Conservation (phyloP, 768 basidiomycete species). For the Rickenella mellea region DNA sequence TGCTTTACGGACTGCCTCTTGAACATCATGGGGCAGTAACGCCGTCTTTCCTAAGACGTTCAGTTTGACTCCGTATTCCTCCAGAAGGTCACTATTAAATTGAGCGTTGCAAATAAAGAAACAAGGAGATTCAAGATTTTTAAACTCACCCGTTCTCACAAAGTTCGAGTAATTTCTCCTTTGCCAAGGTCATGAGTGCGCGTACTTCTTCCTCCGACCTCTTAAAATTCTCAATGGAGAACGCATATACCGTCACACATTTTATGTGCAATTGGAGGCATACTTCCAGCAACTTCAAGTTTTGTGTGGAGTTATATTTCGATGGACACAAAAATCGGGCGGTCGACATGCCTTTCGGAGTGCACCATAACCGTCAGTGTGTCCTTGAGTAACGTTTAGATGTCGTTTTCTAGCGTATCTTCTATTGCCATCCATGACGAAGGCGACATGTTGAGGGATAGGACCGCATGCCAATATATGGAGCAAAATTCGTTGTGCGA, state of each 20-base stretch:
- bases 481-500: conserved; percentile 41
- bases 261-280: conserved; percentile 71
- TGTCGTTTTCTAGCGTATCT: conserved; percentile 71
- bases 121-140: background rate
- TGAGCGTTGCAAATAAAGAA: background rate
- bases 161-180: conserved; percentile 69
- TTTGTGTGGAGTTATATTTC: background rate
- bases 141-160: conserved; percentile 65
- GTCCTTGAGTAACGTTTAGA: conserved; percentile 66
- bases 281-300: conserved; percentile 66
- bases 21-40: conserved; percentile 75
- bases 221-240: conserved; percentile 96
- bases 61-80: conserved; percentile 75
- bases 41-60: conserved; percentile 69
- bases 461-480: conserved; percentile 72
- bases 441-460: conserved; percentile 82
- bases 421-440: conserved; percentile 97
- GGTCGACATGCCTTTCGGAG: background rate
- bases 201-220: conserved; percentile 79
- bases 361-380: conserved; percentile 48
- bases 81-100: conserved; percentile 75
- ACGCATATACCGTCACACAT: conserved; percentile 94
- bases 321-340: background rate
- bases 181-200: conserved; percentile 77
- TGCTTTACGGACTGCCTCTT: conserved; percentile 55